phyloP scores from a whole-genome alignment of 257 asterid species.

The Solanum commersonii region DNA sequence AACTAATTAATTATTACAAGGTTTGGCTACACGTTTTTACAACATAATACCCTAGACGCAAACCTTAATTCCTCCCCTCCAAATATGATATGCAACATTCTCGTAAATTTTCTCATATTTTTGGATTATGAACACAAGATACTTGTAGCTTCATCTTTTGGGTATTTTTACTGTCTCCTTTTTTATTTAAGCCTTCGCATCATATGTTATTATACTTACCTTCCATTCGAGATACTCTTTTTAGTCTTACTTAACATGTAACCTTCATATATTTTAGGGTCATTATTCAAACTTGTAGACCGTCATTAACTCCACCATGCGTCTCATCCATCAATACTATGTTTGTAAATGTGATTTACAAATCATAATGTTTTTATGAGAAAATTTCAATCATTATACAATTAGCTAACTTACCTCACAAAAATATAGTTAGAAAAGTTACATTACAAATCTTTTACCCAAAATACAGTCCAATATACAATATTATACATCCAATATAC shows the following conservation, averaged over 20 bases:
- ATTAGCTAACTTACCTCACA: no score
- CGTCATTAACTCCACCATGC: not conserved
- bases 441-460: not conserved
- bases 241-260: accelerated
- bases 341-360: not conserved
- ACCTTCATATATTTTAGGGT: not conserved
- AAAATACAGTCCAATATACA: not conserved
- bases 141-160: not conserved
- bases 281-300: not conserved
- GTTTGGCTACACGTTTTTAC: no score
- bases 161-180: accelerated
- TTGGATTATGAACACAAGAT: not conserved
- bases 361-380: not conserved
- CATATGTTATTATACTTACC: not conserved
- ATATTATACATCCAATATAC: not conserved
- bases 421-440: not conserved
- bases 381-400: not conserved
- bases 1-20: no score
- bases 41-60: no score
- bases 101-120: not conserved
- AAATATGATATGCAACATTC: no score
- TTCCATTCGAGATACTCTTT: not conserved
- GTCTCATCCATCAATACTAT: not conserved
- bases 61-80: not conserved
- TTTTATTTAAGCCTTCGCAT: no score